Evolutionary conservation across 495 filamentous ascomycete species (phyloP).

Genomic region (Recurvomyces mirabilis): DNA sequence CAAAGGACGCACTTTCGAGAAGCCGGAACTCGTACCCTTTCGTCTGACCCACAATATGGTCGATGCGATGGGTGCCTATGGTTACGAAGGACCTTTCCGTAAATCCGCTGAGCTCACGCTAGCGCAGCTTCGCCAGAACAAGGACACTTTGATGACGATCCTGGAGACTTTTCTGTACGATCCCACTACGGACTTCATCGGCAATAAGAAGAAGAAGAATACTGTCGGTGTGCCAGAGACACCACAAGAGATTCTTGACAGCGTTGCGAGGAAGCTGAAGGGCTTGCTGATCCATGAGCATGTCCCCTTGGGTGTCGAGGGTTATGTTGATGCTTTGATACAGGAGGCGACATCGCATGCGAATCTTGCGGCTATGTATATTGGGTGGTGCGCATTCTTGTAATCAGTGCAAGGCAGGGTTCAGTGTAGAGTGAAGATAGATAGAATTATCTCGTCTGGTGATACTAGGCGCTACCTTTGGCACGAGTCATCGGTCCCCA

Average conservation of each 20-base stretch:
- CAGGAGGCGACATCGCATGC: constrained; percentile 64
- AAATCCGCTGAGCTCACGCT: constrained; percentile 82
- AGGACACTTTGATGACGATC: constrained; percentile 93
- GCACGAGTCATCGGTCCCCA: constrained; percentile 88
- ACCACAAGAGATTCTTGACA: constrained; percentile 81
- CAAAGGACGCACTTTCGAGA: constrained; percentile 91
- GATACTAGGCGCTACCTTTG: constrained; percentile 31
- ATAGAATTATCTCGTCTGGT: too few species aligned
- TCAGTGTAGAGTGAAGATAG: too few species aligned
- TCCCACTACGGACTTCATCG: constrained; percentile 86
- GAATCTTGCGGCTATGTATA: too few species aligned
- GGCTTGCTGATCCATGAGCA: constrained; percentile 75
- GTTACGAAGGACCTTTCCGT: constrained; percentile 87
- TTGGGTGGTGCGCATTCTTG: too few species aligned
- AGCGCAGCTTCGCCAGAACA: constrained; percentile 70
- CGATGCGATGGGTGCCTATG: constrained; percentile 86
- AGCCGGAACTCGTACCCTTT: constrained; percentile 94
- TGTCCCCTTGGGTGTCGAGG: constrained; percentile 86
- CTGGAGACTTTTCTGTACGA: constrained; percentile 95
- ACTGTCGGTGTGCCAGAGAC: constrained; percentile 62
- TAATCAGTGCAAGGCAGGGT: too few species aligned
- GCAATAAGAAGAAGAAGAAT: constrained; percentile 54
- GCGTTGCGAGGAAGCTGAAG: constrained; percentile 72
- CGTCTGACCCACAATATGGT: constrained; percentile 97
- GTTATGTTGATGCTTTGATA: constrained; percentile 88